Evolutionary conservation across 2,329 filamentous ascomycete species (phyloP), one percentile per base, ranked within the genome.

Genomic region (Phoma sp.): DNA sequence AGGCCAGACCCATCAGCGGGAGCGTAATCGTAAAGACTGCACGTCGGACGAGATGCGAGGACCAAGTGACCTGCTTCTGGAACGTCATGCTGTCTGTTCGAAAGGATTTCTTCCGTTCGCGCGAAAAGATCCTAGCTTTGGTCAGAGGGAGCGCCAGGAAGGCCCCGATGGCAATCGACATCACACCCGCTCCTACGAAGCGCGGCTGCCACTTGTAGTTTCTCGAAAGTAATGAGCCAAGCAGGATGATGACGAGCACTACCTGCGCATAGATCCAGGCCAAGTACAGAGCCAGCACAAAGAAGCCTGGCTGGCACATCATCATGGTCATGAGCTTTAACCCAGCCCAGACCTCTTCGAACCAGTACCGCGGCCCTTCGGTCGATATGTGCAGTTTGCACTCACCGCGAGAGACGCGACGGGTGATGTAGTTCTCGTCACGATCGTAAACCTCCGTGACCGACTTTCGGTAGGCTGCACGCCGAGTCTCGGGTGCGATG

Each of bases 201-300:
- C 85, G 82, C 15, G 90, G 85, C 41, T 78, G 80, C 68, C 87
- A 85, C 32, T 74, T 80, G 76, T 93, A 93, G 54, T 85, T 81
- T 44, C 82, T 84, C 3, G 89, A 92, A 10, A 86, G 80, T n/a
- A 92, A 76, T 5, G 89, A 88, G 15, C 89, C 89, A 5, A 92
- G 80, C 15, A 86, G 78, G 53, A 90, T 80, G 56, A 92, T 89
- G 54, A 91, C 81, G 50, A 93, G 78, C 5, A 91, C 88, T 2
- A 91, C 82, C 66, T 92, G 88, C 2, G 88, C 88, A 71, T 92
- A 91, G 40, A 92, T 89, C 90, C 90, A 93, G 6, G 84, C 87
- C 13, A 87, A 79, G 72, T 93, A 93, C n/a, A 90, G 57, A 1
- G 88, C 83, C 67, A 93, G 79, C 27, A 91, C 75, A n/a, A 85